Evolutionary conservation across 306 rosid species (phyloP), one percentile per base, ranked within the genome.

Genomic region (Prunus salicina): DNA sequence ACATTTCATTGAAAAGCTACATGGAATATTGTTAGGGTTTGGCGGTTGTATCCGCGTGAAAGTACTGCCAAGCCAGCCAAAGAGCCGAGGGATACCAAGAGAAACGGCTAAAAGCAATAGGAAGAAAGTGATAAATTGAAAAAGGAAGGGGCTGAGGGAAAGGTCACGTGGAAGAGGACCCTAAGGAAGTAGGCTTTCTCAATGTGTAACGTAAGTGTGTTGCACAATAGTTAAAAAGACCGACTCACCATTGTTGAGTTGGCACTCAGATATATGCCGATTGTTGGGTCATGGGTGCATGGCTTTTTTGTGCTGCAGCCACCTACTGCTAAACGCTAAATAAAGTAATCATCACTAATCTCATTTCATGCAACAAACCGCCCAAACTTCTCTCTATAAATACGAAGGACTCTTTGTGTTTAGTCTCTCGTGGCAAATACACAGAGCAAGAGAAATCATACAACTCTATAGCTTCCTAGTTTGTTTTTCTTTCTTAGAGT

Each of bases 321-420:
- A 81, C 77, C 63, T 81, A 79, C 34, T 74, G 69, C 80, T 7
- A 27, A 57, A 68, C 32, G 51, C 71, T 77, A 75, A 41, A 46
- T 60, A 32, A 69, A 45, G 78, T 64, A 77, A 60, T 66, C 77
- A 38, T 73, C 82, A 1, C 62, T 74, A 74, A 24, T 82, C 77
- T 55, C 45, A 58, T 61, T 64, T 71, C 88, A 79, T 83, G 83
- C 86, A 78, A n/a, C 72, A 58, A 51, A 64, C 19, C 12, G 71
- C 46, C 56, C 46, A 27, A 11, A 19, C 61, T 27, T 41, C 18
- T 47, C 84, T 64, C 85, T 89, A 86, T 89, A 88, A 71, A 89
- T 86, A 86, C 58, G 70, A 71, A 55, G 45, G n/a, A 51, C 53
- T 16, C 57, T n/a, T 47, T 56, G 64, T 57, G 24, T 73, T 52